Percentiles rank a stretch among this genome's conserved stretches.
These are phyloP conservation scores for Canna indica DNA, from an alignment of 176 grass and related monocot species.

Conservation along the genomic window DNA sequence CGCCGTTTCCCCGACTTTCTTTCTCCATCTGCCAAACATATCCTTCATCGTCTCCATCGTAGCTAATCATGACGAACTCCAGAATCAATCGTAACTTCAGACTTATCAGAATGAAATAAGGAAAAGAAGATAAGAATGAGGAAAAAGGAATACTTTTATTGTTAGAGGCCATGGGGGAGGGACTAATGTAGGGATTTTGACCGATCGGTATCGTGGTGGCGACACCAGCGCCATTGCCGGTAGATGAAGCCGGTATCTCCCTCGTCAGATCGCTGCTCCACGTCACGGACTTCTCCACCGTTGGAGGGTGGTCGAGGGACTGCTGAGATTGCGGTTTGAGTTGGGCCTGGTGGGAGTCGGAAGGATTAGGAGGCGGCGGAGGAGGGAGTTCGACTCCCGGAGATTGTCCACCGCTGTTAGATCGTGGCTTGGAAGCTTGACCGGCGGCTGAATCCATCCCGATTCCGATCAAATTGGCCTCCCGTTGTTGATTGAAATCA, in stretches of 20 bases:
- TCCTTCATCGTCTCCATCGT: slow-evolving; percentile 6
- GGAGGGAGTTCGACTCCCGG: not conserved
- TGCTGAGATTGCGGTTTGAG: no score
- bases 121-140: not conserved
- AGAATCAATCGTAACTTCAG: not conserved
- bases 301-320: not conserved
- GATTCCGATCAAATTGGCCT: not conserved
- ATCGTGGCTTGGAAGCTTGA: not conserved
- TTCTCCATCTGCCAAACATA: slow-evolving; percentile 1
- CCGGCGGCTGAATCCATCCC: not conserved
- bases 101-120: not conserved
- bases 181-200: not conserved
- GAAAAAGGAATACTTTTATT: not conserved
- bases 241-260: not conserved
- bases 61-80: not conserved
- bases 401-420: not conserved
- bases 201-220: not conserved
- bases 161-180: not conserved
- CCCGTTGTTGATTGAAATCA: not conserved
- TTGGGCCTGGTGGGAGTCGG: not conserved
- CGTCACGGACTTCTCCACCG: not conserved
- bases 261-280: not conserved
- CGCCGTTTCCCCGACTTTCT: slow-evolving; percentile 2
- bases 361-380: not conserved
- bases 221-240: not conserved